Evolutionary conservation across 2,329 filamentous ascomycete species (phyloP).

Genomic region (Monosporascus ibericus): DNA sequence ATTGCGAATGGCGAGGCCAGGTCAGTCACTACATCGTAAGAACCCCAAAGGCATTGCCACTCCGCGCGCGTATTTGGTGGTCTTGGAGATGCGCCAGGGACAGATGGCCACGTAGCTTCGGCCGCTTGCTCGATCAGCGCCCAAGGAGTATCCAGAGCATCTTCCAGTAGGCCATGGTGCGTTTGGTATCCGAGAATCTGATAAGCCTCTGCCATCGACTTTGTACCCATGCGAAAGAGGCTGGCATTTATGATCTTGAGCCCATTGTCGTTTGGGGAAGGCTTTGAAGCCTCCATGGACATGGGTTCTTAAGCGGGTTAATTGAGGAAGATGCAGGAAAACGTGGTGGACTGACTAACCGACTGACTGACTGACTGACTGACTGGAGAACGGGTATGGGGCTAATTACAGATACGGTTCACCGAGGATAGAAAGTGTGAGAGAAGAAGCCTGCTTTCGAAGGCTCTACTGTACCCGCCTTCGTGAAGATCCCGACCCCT

Average conservation of each 20-base stretch:
- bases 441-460: too few species aligned
- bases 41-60: conserved; percentile 6
- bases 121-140: conserved; percentile 7
- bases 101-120: conserved; percentile 8
- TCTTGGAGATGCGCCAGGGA: neutral
- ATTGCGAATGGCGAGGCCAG: conserved; percentile 10
- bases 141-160: conserved; percentile 3
- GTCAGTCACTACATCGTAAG: conserved; percentile 15
- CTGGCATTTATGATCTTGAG: conserved; percentile 8
- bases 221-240: conserved; percentile 11
- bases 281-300: too few species aligned
- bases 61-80: conserved; percentile 1
- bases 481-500: too few species aligned
- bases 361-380: too few species aligned
- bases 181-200: conserved; percentile 10
- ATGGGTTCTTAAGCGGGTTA: too few species aligned
- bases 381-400: too few species aligned
- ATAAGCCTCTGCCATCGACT: conserved; percentile 13
- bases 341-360: too few species aligned
- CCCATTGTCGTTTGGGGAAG: neutral
- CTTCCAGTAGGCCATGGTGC: conserved; percentile 6
- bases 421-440: too few species aligned
- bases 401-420: too few species aligned
- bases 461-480: too few species aligned
- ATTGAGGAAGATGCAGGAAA: too few species aligned